Evolutionary conservation across 345 rosid genomes (phyloP).

Genomic region (Pistacia integerrima): DNA sequence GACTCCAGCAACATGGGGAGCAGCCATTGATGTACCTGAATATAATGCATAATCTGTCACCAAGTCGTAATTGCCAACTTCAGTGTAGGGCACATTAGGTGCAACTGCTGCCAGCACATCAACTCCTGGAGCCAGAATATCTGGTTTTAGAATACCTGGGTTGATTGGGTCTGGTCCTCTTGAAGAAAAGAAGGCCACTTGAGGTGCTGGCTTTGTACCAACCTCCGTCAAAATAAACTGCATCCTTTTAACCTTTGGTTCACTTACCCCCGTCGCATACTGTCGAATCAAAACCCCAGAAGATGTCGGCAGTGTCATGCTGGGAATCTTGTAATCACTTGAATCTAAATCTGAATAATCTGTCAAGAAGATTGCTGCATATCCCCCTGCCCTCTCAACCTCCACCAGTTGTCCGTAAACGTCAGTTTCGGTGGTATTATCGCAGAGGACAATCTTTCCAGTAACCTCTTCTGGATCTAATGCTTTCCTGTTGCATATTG

Average conservation of each 20-base stretch:
- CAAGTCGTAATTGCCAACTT: slow-evolving; percentile 23
- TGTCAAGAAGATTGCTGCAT: slow-evolving; percentile 30
- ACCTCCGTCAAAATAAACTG: slow-evolving; percentile 30
- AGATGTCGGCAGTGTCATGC: slow-evolving; percentile 17
- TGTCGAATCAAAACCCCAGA: slow-evolving; percentile 15
- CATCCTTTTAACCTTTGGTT: slow-evolving; percentile 29
- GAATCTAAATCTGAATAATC: slow-evolving; percentile 15
- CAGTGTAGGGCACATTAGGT: slow-evolving; percentile 11
- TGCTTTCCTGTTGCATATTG: slow-evolving; percentile 16
- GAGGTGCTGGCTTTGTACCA: slow-evolving; percentile 45
- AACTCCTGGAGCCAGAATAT: slow-evolving; percentile 47
- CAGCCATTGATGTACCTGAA: slow-evolving; percentile 51
- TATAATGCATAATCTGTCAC: slow-evolving; percentile 31
- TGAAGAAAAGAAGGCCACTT: slow-evolving; percentile 61
- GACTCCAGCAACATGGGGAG: slow-evolving; percentile 20
- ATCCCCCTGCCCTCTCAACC: slow-evolving; percentile 34
- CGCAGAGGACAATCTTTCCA: slow-evolving; percentile 42
- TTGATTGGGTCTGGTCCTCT: slow-evolving; percentile 58
- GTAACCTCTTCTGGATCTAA: slow-evolving; percentile 28
- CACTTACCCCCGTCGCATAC: not conserved
- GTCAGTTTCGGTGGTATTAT: not conserved
- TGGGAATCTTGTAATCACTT: slow-evolving; percentile 27
- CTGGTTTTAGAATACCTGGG: slow-evolving; percentile 40
- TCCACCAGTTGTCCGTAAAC: slow-evolving; percentile 16
- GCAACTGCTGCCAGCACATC: slow-evolving; percentile 39